phyloP scores from a whole-genome alignment of 1,284 basidiomycete genomes.

The Ceratobasidium sp. region DNA sequence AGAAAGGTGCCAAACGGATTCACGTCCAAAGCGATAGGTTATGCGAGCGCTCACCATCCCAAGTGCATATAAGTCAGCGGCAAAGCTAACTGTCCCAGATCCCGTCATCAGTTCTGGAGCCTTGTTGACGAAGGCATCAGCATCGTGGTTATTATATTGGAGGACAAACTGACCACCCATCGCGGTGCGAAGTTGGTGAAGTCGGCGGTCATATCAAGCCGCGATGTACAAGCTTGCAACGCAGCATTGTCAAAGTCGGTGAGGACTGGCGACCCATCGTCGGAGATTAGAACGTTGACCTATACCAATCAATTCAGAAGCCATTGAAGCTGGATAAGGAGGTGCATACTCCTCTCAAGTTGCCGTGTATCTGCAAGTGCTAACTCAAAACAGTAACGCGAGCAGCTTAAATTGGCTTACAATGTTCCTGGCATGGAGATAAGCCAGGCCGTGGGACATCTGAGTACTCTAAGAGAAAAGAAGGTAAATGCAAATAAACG shows the following conservation, averaged over 20 bases:
- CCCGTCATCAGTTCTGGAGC: conserved; percentile 1
- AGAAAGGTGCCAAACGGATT: no score
- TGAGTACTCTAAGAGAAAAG: background rate
- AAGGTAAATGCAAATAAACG: no score
- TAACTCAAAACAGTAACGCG: background rate
- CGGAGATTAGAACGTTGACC: background rate
- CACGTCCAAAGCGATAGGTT: no score
- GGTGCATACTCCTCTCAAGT: background rate
- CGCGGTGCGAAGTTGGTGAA: background rate
- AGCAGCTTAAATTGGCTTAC: background rate
- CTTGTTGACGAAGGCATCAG: background rate
- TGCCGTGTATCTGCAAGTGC: background rate
- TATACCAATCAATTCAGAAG: background rate
- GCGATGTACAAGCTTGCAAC: background rate
- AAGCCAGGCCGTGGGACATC: background rate
- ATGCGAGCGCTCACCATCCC: conserved; percentile 11
- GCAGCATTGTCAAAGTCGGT: background rate
- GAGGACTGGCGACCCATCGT: background rate
- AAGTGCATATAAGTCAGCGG: conserved; percentile 7
- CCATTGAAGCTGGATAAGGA: background rate
- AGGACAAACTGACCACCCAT: background rate
- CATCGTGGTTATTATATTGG: background rate
- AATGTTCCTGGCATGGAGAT: background rate
- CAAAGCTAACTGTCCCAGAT: background rate
- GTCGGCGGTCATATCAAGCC: background rate